Evolutionary conservation across 139 green algal genomes (phyloP).

Genomic region (Chlorella sp.): DNA sequence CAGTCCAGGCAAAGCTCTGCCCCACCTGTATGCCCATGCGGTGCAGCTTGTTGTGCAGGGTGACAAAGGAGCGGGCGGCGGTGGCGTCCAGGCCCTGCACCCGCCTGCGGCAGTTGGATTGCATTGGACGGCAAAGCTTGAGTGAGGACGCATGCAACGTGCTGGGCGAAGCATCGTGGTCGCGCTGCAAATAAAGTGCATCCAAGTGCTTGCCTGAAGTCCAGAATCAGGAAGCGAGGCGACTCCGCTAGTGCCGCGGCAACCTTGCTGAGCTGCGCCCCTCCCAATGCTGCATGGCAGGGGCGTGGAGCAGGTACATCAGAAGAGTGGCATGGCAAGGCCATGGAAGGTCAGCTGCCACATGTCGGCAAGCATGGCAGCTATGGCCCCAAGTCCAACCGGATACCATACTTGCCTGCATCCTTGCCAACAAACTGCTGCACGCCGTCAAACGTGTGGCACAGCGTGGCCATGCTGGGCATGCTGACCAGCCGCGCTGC

Average conservation of each 20-base stretch:
- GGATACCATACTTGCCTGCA: neutral
- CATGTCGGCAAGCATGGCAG: no score
- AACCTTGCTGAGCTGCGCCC: neutral
- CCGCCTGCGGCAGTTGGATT: conserved; percentile 43
- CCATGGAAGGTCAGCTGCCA: neutral
- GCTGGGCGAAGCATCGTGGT: no score
- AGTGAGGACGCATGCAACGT: no score
- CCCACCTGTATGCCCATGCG: conserved; percentile 49
- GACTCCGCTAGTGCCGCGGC: conserved; percentile 33
- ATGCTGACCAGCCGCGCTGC: neutral
- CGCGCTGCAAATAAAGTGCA: no score
- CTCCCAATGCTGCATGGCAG: neutral
- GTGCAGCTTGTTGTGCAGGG: conserved; percentile 55
- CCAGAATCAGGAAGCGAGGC: conserved; percentile 66
- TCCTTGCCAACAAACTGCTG: neutral
- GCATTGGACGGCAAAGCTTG: no score
- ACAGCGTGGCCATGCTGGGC: conserved; percentile 9
- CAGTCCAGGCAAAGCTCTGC: neutral
- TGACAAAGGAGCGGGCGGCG: conserved; percentile 76
- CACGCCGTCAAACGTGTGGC: conserved; percentile 1
- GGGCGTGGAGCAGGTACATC: no score
- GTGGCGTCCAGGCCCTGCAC: conserved; percentile 82
- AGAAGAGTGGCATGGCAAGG: neutral
- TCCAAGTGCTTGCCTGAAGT: conserved; percentile 60
- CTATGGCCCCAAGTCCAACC: neutral